Conservation (phyloP, 805 yeast genomes). For the Saccharomycopsis malanga region DNA sequence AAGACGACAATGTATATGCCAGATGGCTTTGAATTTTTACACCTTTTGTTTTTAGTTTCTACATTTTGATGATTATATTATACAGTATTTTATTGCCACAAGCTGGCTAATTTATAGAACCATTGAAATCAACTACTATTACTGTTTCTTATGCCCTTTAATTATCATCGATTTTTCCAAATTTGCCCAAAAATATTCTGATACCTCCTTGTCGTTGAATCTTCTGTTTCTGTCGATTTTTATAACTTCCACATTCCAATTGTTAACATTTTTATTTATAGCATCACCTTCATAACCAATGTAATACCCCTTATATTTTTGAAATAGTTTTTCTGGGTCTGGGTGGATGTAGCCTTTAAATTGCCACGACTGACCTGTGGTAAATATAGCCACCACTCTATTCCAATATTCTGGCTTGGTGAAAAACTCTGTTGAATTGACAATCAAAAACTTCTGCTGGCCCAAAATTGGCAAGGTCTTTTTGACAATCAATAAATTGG, state of each 20-base stretch:
- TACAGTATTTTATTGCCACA: too few species aligned
- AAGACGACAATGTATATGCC: not conserved
- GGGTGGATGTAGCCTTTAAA: conserved; percentile 80
- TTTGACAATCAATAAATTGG: conserved; percentile 35
- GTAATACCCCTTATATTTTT: conserved; percentile 75
- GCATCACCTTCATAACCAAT: conserved; percentile 72
- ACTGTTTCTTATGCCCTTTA: conserved; percentile 38
- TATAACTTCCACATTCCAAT: conserved; percentile 84
- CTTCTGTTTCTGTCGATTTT: conserved; percentile 74
- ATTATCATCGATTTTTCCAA: conserved; percentile 66
- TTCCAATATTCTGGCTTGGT: conserved; percentile 97
- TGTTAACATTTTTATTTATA: conserved; percentile 63
- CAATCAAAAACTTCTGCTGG: conserved; percentile 65
- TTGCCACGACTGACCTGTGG: conserved; percentile 98
- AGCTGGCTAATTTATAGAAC: too few species aligned
- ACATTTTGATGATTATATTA: too few species aligned
- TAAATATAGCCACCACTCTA: conserved; percentile 88
- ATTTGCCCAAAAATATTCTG: conserved; percentile 77
- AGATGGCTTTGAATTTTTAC: conserved; percentile 1
- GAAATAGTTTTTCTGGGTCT: conserved; percentile 74
- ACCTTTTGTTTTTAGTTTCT: too few species aligned
- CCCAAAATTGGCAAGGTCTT: conserved; percentile 54
- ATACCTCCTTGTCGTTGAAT: conserved; percentile 83
- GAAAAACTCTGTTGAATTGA: conserved; percentile 79
- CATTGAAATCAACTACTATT: too few species aligned